These are phyloP conservation scores for Moelleriella libera DNA, from an alignment of 2,329 filamentous ascomycete genomes.

Conservation along the genomic window DNA sequence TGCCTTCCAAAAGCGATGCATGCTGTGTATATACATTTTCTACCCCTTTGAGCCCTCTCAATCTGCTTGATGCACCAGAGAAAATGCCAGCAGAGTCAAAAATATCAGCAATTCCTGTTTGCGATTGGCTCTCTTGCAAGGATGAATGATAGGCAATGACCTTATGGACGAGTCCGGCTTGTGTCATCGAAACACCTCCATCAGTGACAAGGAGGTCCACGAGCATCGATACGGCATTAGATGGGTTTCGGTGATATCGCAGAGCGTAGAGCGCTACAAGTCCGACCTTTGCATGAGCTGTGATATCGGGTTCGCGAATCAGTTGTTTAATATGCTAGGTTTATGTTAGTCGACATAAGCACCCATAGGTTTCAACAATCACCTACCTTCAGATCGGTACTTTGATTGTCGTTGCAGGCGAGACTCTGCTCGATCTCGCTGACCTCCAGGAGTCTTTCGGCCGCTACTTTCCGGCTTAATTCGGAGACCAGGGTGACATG, in stretches of 20 bases:
- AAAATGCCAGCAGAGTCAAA: constrained; percentile 90
- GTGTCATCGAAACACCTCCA: constrained; percentile 62
- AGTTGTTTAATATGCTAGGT: constrained; percentile 66
- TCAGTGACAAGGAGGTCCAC: constrained; percentile 75
- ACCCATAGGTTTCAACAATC: background rate
- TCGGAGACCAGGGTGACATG: constrained; percentile 94
- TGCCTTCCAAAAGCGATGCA: constrained; percentile 74
- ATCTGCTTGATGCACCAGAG: constrained; percentile 69
- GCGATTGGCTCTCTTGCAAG: constrained; percentile 62
- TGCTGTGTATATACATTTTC: constrained; percentile 99
- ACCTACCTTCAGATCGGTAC: constrained; percentile 71
- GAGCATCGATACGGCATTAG: constrained; percentile 70
- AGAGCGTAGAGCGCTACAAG: constrained; percentile 90
- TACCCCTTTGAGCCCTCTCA: constrained; percentile 91
- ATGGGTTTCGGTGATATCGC: constrained; percentile 76
- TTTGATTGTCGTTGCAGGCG: constrained; percentile 93
- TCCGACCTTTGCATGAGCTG: constrained; percentile 70
- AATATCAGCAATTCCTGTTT: constrained; percentile 72
- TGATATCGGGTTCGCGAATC: constrained; percentile 66
- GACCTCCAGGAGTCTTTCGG: constrained; percentile 82
- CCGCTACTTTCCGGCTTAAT: constrained; percentile 72
- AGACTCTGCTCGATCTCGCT: constrained; percentile 94
- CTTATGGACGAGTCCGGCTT: constrained; percentile 68
- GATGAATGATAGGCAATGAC: constrained; percentile 77
- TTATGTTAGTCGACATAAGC: constrained; percentile 9